Evolutionary conservation across 257 asterid genomes (phyloP).

Genomic region (Capsicum pubescens): DNA sequence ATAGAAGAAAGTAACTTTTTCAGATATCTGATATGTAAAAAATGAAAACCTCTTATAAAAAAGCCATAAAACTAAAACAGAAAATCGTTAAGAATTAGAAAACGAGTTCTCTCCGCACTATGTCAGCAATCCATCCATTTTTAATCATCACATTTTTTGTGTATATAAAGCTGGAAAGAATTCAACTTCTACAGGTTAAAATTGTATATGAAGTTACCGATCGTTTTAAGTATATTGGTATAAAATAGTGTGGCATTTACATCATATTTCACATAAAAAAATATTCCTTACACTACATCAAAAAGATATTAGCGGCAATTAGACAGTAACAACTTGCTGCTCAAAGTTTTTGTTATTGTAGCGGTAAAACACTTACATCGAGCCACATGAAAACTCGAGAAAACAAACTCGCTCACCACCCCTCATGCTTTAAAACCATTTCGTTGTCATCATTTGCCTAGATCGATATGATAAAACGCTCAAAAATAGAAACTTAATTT

Average conservation of each 20-base stretch:
- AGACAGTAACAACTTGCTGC: too few species aligned
- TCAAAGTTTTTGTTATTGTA: not conserved
- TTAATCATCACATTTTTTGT: not conserved
- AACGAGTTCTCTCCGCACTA: too few species aligned
- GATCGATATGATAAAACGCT: too few species aligned
- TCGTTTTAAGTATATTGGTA: not conserved
- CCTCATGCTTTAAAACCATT: too few species aligned
- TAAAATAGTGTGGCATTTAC: not conserved
- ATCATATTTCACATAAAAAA: not conserved
- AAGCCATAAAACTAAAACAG: too few species aligned
- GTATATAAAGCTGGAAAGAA: not conserved
- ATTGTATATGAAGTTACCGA: not conserved
- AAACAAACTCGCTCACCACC: not conserved
- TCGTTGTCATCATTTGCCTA: too few species aligned
- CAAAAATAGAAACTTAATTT: too few species aligned
- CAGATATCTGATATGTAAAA: too few species aligned
- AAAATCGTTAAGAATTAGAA: too few species aligned
- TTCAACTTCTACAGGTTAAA: not conserved
- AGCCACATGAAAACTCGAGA: not conserved
- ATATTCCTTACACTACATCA: not conserved
- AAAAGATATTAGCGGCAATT: too few species aligned
- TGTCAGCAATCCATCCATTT: not conserved
- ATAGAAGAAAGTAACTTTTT: too few species aligned
- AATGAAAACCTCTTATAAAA: too few species aligned
- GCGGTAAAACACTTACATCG: not conserved